Evolutionary conservation across 2,329 filamentous ascomycete genomes (phyloP), one percentile per base, ranked within the genome.

Genomic region (Sarocladium brachiariae): DNA sequence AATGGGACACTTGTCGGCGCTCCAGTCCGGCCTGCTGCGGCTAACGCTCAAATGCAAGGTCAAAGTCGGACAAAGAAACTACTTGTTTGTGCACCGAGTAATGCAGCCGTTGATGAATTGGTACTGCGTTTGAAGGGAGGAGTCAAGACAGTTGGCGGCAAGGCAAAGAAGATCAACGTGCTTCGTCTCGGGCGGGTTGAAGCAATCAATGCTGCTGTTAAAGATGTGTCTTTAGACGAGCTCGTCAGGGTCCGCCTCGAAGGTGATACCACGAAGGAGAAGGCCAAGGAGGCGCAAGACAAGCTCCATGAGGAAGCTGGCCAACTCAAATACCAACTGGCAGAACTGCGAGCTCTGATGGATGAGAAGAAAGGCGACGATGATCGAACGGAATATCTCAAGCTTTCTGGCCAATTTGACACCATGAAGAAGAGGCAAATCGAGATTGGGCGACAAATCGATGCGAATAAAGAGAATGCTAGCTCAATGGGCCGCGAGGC

Each of bases 61-160:
- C 27, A 46, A n/a, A 46, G 18, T 13, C 54, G 65, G 1, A 64
- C 80, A 2, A 96, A 95, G 70, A 99, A 97, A 66, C 75, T 99
- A 23, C 78, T 99, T 23, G 89, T 99, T 21, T 99, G 93, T 63
- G 93, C 93, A n/a, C 93, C 93, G 13, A 97, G 91, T 75, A 99
- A 99, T 66, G 93, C 93, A 6, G 93, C 93, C 27, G 93, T 99
- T 5, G 93, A 99, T 64, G 93, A 99, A 66, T 66, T 99, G 55
- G 93, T 99, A 16, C 83, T 96, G 65, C 86, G 93, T 70, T 78
- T 99, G 61, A 97, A 95, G 68, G 74, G 81, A 50, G 93, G 93
- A 4, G 78, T 99, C 49, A 92, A 84, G 61, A 91, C 89, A 1
- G 75, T 80, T 52, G 80, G 78, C 38, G 92, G 93, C 1, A 76